Percentiles rank a stretch among this genome's conserved stretches.
Evolutionary conservation across 345 rosid genomes (phyloP).

Genomic region (Bretschneidera sinensis): DNA sequence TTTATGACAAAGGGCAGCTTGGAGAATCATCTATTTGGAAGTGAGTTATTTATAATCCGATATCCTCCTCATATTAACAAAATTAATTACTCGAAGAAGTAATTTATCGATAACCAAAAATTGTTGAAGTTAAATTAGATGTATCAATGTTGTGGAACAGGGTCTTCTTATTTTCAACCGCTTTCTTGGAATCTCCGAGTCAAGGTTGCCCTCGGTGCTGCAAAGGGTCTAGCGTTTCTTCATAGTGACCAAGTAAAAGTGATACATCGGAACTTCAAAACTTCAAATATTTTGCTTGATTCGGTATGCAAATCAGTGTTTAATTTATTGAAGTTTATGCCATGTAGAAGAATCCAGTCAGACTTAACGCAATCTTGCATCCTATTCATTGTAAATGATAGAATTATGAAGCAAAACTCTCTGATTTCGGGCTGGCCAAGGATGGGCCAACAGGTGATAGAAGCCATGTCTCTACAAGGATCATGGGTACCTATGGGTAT

Average conservation of each 20-base stretch:
- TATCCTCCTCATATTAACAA: not conserved
- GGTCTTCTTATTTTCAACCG: slow-evolving; percentile 52
- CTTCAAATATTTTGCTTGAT: slow-evolving; percentile 80
- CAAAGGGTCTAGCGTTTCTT: slow-evolving; percentile 89
- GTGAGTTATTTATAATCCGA: slow-evolving; percentile 35
- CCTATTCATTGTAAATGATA: slow-evolving; percentile 18
- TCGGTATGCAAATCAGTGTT: slow-evolving; percentile 35
- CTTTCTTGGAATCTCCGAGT: slow-evolving; percentile 81
- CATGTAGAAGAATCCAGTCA: not conserved
- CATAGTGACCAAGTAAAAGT: slow-evolving; percentile 80
- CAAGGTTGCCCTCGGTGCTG: slow-evolving; percentile 90
- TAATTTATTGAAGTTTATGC: not conserved
- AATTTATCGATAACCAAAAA: not conserved
- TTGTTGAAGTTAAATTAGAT: not conserved
- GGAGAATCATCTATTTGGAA: slow-evolving; percentile 82
- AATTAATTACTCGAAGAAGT: not conserved
- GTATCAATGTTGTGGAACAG: slow-evolving; percentile 32
- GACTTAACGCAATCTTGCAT: slow-evolving; percentile 10
- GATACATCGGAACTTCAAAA: slow-evolving; percentile 84
- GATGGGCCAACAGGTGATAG: slow-evolving; percentile 79
- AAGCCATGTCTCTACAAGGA: slow-evolving; percentile 83
- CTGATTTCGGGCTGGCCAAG: slow-evolving; percentile 93
- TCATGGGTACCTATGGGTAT: slow-evolving; percentile 94
- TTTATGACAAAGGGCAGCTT: slow-evolving; percentile 93
- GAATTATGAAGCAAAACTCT: slow-evolving; percentile 75